Base-by-base conservation (phyloP, 805 yeast genomes). In the Suhomyces sp. region DNA sequence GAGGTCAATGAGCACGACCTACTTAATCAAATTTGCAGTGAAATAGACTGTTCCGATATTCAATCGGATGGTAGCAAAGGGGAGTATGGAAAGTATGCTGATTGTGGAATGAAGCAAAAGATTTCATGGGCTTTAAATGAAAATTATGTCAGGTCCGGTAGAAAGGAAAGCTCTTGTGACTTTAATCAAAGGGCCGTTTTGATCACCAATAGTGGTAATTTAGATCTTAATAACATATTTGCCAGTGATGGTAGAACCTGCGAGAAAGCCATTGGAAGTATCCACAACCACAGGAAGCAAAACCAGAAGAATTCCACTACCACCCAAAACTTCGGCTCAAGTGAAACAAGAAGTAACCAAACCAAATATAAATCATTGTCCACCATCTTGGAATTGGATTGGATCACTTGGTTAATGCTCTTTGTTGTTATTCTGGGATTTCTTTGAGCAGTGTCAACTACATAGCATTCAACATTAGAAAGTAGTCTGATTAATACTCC, bases 101-200 rank as follows among this genome's bases (percentile, higher is more conserved):
- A 57, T 25, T 73, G 77, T 44, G 43, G 62, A 10, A 40, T 53
- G 5, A 38, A 49, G 6, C 74, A 70, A 40, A 56, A 56, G 36
- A 48, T 64, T 2, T 69, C 75, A 0, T 68, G 61, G 38, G 73
- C 65, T 4, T 48, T 71, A 39, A 67, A 67, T 43, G 46, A 62
- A 41, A 57, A 56, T 44, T 69, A 57, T 42, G 40, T 51, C 6
- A 46, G 45, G 12, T 42, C 53, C 32, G 50, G 42, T 6, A 36
- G 38, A 18, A 38, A 47, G 11, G 40, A 49, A 12, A 47, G 44
- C 19, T 17, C 22, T 15, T 63, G 68, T 38, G 53, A 53, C 28
- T 54, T 51, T 33, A 46, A 48, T 29, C 56, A 55, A 13, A 29
- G 49, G 13, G 57, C 57, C 5, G 43, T 41, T 6, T 38, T 43